These are phyloP conservation scores for Sisymbrium altissimum DNA, from an alignment of 345 rosid genomes.

Conservation along the genomic window DNA sequence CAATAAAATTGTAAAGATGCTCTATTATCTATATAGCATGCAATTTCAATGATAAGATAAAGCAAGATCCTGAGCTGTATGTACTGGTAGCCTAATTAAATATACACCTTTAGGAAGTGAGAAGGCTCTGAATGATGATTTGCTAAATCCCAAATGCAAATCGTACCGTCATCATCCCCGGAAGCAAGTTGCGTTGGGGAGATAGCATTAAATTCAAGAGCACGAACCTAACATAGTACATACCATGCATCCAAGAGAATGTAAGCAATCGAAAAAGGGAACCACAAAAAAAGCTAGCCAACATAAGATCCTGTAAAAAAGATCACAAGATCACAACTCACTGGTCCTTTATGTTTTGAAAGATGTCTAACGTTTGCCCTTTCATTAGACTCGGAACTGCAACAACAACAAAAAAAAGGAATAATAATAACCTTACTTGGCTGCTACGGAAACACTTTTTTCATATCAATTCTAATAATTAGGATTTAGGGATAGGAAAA, in stretches of 20 bases:
- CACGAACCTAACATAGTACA: not conserved
- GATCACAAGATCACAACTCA: not conserved
- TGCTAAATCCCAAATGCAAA: not conserved
- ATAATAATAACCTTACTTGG: not conserved
- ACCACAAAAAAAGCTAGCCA: too few species aligned
- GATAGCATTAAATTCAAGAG: not conserved
- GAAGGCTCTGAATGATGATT: not conserved
- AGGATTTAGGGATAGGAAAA: not conserved
- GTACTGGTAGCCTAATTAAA: too few species aligned
- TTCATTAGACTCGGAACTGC: not conserved
- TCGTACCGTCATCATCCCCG: not conserved
- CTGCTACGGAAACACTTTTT: not conserved
- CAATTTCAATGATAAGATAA: not conserved
- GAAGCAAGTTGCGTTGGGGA: not conserved
- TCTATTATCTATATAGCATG: not conserved
- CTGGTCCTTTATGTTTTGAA: not conserved
- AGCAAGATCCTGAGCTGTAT: not conserved
- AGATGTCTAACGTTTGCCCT: not conserved
- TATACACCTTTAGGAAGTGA: not conserved
- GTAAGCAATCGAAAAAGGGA: not conserved
- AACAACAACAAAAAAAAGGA: not conserved
- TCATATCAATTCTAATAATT: not conserved
- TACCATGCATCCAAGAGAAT: not conserved
- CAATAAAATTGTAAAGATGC: not conserved
- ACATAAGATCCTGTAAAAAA: not conserved